Evolutionary conservation across 1,284 basidiomycete species (phyloP).

Genomic region (Termitomyces sp.): DNA sequence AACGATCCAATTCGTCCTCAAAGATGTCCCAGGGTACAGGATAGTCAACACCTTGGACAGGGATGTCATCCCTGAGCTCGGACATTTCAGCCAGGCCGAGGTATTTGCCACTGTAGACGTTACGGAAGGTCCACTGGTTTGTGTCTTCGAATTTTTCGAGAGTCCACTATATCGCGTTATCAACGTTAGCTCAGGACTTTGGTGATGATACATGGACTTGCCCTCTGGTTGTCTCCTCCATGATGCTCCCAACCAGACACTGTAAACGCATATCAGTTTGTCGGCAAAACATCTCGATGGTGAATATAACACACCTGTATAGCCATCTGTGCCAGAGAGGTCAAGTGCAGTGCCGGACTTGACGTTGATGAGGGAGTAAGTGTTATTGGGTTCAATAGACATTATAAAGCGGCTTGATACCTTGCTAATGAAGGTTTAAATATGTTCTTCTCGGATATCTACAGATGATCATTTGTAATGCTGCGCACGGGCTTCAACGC

Average conservation of each 20-base stretch:
- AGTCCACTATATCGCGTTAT: slow-evolving; percentile 15
- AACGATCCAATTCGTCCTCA: slow-evolving; percentile 10
- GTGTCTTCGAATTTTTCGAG: slow-evolving; percentile 7
- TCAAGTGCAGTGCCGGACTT: slow-evolving; percentile 20
- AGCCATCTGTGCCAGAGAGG: slow-evolving; percentile 16
- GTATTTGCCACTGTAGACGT: slow-evolving; percentile 13
- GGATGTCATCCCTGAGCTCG: slow-evolving; percentile 6
- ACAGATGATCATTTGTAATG: not conserved
- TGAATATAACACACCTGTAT: slow-evolving; percentile 12
- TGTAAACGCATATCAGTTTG: not conserved
- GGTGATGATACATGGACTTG: not conserved
- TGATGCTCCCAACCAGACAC: slow-evolving; percentile 19
- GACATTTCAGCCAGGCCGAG: slow-evolving; percentile 13
- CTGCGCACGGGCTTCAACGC: not conserved
- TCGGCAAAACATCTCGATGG: not conserved
- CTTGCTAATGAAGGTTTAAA: not conserved
- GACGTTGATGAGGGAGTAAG: slow-evolving; percentile 21
- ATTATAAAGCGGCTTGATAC: not conserved
- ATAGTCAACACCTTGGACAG: slow-evolving; percentile 11
- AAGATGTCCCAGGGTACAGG: slow-evolving; percentile 20
- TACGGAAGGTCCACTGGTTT: slow-evolving; percentile 19
- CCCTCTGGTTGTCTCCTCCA: slow-evolving; percentile 19
- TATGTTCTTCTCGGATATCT: not conserved
- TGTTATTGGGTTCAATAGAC: slow-evolving; percentile 6
- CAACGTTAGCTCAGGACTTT: not conserved